These are phyloP conservation scores for Spergularia azorica DNA, from an alignment of 179 eudicot genomes.

Conservation along the genomic window DNA sequence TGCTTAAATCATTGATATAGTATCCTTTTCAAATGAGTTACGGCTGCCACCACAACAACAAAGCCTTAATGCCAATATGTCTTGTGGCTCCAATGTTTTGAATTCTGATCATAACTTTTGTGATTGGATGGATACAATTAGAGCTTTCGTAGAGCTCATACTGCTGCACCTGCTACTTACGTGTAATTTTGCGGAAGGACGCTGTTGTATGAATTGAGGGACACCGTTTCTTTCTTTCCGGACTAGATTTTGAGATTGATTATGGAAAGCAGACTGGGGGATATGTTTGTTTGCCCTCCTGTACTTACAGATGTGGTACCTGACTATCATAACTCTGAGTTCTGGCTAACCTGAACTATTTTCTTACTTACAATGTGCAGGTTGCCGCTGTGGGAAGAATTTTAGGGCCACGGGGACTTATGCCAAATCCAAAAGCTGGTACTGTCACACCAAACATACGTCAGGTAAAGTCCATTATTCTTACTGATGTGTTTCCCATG, in stretches of 20 bases:
- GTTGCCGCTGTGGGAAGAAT: constrained; percentile 89
- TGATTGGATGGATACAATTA: background rate
- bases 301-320: constrained; percentile 12
- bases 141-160: background rate
- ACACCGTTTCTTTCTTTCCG: background rate
- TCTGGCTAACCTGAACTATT: background rate
- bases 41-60: no score
- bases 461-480: constrained; percentile 56
- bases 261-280: background rate
- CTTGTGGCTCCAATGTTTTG: background rate
- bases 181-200: background rate
- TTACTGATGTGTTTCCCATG: background rate
- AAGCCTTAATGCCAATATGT: no score
- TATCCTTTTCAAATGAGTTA: background rate
- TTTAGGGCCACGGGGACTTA: constrained; percentile 94
- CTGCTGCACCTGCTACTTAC: background rate
- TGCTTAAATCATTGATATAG: background rate
- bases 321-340: background rate
- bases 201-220: background rate
- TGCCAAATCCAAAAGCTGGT: constrained; percentile 99
- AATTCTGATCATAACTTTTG: background rate
- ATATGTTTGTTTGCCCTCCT: background rate
- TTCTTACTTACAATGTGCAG: constrained; percentile 37
- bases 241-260: background rate
- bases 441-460: constrained; percentile 86